Evolutionary conservation across 345 rosid genomes (phyloP).

Genomic region (Pugionium cornutum): DNA sequence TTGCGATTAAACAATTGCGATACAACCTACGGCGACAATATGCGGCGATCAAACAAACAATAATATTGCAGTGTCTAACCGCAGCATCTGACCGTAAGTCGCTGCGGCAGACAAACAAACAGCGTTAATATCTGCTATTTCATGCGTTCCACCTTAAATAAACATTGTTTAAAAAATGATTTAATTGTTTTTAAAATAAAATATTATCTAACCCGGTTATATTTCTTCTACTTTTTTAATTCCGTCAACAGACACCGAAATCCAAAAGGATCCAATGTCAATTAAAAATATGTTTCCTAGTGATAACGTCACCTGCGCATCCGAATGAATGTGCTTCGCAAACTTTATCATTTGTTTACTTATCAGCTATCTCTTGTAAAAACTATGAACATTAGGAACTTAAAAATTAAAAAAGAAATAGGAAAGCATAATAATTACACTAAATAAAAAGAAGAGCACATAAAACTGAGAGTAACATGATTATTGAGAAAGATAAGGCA

Average conservation of each 20-base stretch:
- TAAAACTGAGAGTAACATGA: constrained; percentile 40
- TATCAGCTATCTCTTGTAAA: background rate
- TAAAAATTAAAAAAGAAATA: background rate
- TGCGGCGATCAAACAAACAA: too few species aligned
- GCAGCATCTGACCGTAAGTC: too few species aligned
- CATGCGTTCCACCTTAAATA: too few species aligned
- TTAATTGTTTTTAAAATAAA: too few species aligned
- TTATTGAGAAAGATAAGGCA: constrained; percentile 34
- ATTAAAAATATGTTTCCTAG: constrained; percentile 1
- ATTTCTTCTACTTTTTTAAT: constrained; percentile 28
- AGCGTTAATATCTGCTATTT: too few species aligned
- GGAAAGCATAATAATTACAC: constrained; percentile 13
- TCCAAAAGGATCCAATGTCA: constrained; percentile 43
- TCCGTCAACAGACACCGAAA: constrained; percentile 34
- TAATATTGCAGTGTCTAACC: too few species aligned
- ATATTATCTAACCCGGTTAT: background rate
- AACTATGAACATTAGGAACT: background rate
- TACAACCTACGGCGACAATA: too few species aligned
- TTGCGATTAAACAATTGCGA: too few species aligned
- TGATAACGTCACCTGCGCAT: constrained; percentile 23
- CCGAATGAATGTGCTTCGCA: constrained; percentile 20
- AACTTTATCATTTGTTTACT: background rate
- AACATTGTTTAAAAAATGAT: too few species aligned
- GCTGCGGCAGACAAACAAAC: too few species aligned
- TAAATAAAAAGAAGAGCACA: constrained; percentile 14